A percentile compares a stretch with the other conserved stretches of the same genome.
Evolutionary conservation across 129 eudicot genomes (phyloP).

Genomic region (Flaveria brownii): DNA sequence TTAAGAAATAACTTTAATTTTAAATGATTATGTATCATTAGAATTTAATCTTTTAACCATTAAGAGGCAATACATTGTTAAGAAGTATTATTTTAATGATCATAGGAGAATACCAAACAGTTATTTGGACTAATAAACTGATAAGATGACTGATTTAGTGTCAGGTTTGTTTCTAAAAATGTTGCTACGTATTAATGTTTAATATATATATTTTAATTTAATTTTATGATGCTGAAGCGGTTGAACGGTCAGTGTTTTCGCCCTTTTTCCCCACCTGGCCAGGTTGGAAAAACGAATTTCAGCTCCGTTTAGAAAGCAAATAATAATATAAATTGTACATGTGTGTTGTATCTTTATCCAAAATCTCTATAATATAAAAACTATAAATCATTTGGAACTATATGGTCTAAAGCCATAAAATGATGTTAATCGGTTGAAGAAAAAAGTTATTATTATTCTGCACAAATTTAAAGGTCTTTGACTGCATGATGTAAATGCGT

Average conservation of each 20-base stretch:
- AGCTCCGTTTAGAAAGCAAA: not conserved
- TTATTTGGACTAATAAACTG: too few relatives aligned
- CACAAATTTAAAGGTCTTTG: constrained; percentile 20
- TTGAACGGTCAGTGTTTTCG: not conserved
- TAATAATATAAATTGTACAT: not conserved
- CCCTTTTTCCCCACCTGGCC: not conserved
- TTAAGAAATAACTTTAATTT: too few relatives aligned
- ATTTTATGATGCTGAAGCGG: not conserved
- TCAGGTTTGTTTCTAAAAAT: too few relatives aligned
- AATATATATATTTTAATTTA: too few relatives aligned
- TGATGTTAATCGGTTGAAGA: not conserved
- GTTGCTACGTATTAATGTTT: too few relatives aligned
- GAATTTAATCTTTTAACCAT: too few relatives aligned
- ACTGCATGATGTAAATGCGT: constrained; percentile 24
- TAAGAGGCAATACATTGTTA: too few relatives aligned
- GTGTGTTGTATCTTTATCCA: not conserved
- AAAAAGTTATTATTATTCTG: not conserved
- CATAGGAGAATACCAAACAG: too few relatives aligned
- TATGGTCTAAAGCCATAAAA: not conserved
- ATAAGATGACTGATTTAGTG: too few relatives aligned
- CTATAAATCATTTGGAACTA: not conserved
- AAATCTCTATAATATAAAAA: not conserved
- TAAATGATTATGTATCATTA: too few relatives aligned
- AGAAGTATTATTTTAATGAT: too few relatives aligned
- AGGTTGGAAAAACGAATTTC: not conserved